phyloP scores from a whole-genome alignment of 1,284 basidiomycete species.

The Ceratobasidium sp. region DNA sequence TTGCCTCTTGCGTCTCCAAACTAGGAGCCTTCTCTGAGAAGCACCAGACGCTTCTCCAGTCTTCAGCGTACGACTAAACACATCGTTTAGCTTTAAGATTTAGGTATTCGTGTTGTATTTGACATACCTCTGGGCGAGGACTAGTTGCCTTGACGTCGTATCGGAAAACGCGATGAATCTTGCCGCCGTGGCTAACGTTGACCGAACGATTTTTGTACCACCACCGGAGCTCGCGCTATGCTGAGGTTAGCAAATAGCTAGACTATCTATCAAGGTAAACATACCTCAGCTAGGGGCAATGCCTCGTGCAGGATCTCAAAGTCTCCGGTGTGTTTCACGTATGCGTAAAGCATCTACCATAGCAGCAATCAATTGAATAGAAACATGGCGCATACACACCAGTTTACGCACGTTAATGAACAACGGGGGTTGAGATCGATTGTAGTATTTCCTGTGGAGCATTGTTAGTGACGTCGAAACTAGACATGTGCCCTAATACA shows the following conservation, averaged over 20 bases:
- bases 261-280: neutral
- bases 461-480: no score
- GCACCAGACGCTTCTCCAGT: conserved; percentile 81
- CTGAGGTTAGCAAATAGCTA: neutral
- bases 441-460: conserved; percentile 71
- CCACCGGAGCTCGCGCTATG: conserved; percentile 77
- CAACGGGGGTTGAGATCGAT: conserved; percentile 91
- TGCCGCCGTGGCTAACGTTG: neutral
- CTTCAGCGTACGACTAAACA: conserved; percentile 61
- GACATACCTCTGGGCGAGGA: conserved; percentile 82
- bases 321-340: conserved; percentile 72
- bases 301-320: conserved; percentile 71
- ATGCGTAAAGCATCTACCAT: conserved; percentile 78
- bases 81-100: no score
- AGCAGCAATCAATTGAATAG: neutral
- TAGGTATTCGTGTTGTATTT: neutral
- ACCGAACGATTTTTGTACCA: conserved; percentile 83
- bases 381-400: neutral
- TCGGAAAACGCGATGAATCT: conserved; percentile 73
- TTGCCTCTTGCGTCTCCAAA: no score
- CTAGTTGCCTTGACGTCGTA: conserved; percentile 84
- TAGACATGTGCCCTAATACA: no score
- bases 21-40: neutral
- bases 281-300: conserved; percentile 70
- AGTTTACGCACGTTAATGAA: conserved; percentile 74